Conservation (phyloP, 2,329 filamentous ascomycete genomes). For the Xylariales sp. region DNA sequence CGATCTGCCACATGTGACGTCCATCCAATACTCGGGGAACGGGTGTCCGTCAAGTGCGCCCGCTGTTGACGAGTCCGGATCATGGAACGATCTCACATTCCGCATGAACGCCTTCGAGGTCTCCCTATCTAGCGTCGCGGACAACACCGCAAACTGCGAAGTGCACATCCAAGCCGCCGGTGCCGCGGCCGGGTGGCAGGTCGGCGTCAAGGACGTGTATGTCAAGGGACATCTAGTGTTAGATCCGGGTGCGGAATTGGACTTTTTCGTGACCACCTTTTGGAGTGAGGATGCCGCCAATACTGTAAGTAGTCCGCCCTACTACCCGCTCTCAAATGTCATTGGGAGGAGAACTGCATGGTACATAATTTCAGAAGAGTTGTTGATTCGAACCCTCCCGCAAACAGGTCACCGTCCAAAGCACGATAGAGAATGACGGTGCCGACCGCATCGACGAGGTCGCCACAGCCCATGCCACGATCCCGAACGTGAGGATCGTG, state of each 20-base stretch:
- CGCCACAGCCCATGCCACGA: conserved; percentile 24
- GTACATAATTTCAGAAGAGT: background rate
- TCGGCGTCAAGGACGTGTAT: conserved; percentile 28
- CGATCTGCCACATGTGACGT: conserved; percentile 24
- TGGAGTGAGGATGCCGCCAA: conserved; percentile 31
- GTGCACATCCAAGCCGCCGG: conserved; percentile 29
- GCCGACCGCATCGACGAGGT: conserved; percentile 21
- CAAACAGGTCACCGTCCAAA: conserved; percentile 24
- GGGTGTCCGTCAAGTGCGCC: conserved; percentile 31
- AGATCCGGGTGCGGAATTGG: conserved; percentile 26
- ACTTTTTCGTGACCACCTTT: conserved; percentile 30
- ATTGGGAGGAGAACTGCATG: background rate
- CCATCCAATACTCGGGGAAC: conserved; percentile 31
- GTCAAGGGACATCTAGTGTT: conserved; percentile 29
- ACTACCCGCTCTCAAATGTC: background rate
- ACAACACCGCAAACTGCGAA: conserved; percentile 31
- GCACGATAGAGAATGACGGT: conserved; percentile 22
- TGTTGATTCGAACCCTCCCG: background rate
- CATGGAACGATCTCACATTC: conserved; percentile 25
- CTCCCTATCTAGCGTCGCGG: conserved; percentile 15
- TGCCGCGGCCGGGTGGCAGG: conserved; percentile 32
- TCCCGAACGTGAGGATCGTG: conserved; percentile 20
- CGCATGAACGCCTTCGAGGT: conserved; percentile 25
- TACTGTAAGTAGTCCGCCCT: conserved; percentile 22
- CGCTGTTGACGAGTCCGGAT: conserved; percentile 26